A percentile compares a stretch with the other conserved stretches of the same genome.
Conservation (phyloP, 2,329 filamentous ascomycete species). For the Lithohypha guttulata region DNA sequence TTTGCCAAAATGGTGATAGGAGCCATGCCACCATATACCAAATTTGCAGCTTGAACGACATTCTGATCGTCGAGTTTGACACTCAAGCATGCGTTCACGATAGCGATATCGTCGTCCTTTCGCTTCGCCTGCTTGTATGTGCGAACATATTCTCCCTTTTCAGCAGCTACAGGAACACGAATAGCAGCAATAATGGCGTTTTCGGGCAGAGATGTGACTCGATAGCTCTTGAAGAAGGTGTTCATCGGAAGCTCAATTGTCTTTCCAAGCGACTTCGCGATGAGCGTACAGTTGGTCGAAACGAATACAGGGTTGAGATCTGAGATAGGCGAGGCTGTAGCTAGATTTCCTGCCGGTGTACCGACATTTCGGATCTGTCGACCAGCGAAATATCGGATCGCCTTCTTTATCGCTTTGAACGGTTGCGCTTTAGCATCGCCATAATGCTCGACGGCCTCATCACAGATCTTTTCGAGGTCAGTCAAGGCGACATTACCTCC, state of each 20-base stretch:
- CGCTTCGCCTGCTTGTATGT: conserved; percentile 95
- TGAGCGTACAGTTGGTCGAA: conserved; percentile 67
- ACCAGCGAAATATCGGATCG: conserved; percentile 88
- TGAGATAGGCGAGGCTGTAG: conserved; percentile 89
- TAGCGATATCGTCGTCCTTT: conserved; percentile 97
- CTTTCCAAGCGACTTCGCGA: conserved; percentile 64
- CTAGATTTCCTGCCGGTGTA: conserved; percentile 86
- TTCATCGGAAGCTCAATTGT: conserved; percentile 84
- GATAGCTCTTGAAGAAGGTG: conserved; percentile 85
- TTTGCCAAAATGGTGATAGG: conserved; percentile 81
- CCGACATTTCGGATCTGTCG: conserved; percentile 96
- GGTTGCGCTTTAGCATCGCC: conserved; percentile 61
- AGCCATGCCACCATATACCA: conserved; percentile 94
- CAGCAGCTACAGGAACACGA: conserved; percentile 65
- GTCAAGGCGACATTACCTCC: conserved; percentile 89
- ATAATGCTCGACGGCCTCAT: conserved; percentile 68
- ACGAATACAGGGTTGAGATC: conserved; percentile 92
- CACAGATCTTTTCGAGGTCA: conserved; percentile 76
- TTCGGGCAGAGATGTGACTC: conserved; percentile 66
- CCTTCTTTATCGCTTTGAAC: conserved; percentile 84
- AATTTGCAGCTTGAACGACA: conserved; percentile 59
- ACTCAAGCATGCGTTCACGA: conserved; percentile 79
- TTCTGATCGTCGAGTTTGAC: conserved; percentile 60
- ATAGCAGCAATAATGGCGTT: conserved; percentile 80
- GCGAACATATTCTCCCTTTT: conserved; percentile 71